Base-by-base conservation (phyloP, 441 rosid species). In the Biscutella laevigata region DNA sequence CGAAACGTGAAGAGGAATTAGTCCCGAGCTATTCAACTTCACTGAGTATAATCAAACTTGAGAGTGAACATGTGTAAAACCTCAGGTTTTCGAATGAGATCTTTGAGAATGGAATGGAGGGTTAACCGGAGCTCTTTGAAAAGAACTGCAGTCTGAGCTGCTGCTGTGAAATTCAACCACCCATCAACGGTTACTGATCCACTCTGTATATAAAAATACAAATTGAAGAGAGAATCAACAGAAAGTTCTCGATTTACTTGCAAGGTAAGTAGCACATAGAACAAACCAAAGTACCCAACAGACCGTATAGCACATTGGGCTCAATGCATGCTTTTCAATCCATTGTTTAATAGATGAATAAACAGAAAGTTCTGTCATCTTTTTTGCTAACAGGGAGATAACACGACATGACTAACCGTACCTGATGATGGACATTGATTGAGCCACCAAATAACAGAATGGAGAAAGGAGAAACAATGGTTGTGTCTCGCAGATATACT, bases 371-470 rank as follows among this genome's bases (percentile, higher is more conserved):
- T 17, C 1, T 1, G 20, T 17, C 20, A 4, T 4, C 7, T 17
- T 11, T 26, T 36, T 27, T 6, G 6, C 19, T 19, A 33, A 51
- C n/a, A 9, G 30, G 3, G 11, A 45, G 54, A 41, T n/a, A 25
- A 25, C 26, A n/a, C 9, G 21, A 53, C 37, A 30, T 42, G 52
- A 22, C 2, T 33, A 39, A 27, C 11, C 11, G 13, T 74, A 84
- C 98, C 98, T 87, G 94, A 70, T 90, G 98, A 56, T 87, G 95
- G 71, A 90, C 57, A 43, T 70, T 86, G 66, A 90, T 78, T 61
- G 79, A 71, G 41, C 98, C 98, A 45, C 98, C 96, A 70, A 90
- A 90, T 53, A 90, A 73, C 61, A 90, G 75, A 65, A 90, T 77
- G 3, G 90, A 78, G 74, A 82, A 84, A 45, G 98, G 92, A 57